Evolutionary conservation across 805 yeast species (phyloP).

Genomic region (Alloascoidea hylecoeti): DNA sequence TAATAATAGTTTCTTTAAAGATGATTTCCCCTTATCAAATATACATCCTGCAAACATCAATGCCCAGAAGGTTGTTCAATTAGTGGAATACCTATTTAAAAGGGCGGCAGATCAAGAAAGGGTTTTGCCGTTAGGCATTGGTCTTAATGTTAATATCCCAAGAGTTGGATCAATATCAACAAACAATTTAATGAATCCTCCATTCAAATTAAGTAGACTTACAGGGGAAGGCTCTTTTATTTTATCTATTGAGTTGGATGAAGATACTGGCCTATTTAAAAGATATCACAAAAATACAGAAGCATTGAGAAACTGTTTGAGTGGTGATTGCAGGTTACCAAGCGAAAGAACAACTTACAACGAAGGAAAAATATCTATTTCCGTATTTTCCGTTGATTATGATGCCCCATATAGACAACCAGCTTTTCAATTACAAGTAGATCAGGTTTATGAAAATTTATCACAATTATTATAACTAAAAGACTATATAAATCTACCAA

Average conservation of each 20-base stretch:
- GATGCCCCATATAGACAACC: conserved; percentile 27
- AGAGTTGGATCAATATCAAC: neutral
- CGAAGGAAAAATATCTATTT: neutral
- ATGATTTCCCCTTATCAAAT: neutral
- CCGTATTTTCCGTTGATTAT: neutral
- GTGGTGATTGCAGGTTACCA: neutral
- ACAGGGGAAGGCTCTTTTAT: neutral
- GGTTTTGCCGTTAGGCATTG: neutral
- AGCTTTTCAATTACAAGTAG: conserved; percentile 28
- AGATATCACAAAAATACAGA: neutral
- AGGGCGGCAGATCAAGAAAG: neutral
- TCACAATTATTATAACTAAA: no score
- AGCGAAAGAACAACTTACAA: neutral
- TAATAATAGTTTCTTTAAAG: neutral
- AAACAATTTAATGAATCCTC: neutral
- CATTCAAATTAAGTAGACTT: neutral
- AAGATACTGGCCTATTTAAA: neutral
- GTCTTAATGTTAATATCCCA: conserved; percentile 1
- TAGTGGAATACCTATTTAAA: neutral
- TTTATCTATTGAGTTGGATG: neutral
- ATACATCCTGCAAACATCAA: neutral
- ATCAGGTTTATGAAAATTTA: no score
- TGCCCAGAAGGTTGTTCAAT: neutral
- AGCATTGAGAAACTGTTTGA: neutral
- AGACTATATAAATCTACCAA: no score